phyloP scores from a whole-genome alignment of 2,329 filamentous ascomycete species.

The Cyclaneusma minus region DNA sequence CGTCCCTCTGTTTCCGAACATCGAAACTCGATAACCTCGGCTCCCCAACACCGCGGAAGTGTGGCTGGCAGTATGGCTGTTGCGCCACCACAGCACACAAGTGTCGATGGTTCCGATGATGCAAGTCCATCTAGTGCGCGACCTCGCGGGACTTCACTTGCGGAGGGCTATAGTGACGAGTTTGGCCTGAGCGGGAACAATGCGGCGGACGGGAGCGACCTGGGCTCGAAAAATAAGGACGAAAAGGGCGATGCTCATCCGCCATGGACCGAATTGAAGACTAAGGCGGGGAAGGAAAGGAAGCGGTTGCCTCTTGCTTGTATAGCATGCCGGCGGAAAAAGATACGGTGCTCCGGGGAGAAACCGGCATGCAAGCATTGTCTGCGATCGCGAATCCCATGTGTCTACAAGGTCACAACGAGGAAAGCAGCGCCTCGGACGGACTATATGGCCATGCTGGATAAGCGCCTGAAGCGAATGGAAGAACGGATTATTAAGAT shows the following conservation, averaged over 20 bases:
- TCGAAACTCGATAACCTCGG: too few relatives aligned
- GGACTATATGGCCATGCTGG: constrained; percentile 98
- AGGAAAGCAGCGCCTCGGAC: constrained; percentile 87
- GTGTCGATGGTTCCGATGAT: constrained; percentile 16
- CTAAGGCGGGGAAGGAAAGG: constrained; percentile 87
- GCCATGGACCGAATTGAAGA: constrained; percentile 71
- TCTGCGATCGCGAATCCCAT: constrained; percentile 78
- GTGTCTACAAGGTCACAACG: constrained; percentile 93
- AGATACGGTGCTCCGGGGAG: constrained; percentile 94
- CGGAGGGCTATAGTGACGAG: constrained; percentile 28
- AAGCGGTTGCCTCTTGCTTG: constrained; percentile 87
- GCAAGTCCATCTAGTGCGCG: constrained; percentile 17
- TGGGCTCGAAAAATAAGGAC: constrained; percentile 36
- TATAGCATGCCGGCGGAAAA: constrained; percentile 90
- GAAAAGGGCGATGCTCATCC: constrained; percentile 43
- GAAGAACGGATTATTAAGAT: constrained; percentile 95
- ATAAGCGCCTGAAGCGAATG: constrained; percentile 92
- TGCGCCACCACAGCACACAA: constrained; percentile 12
- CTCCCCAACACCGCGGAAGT: constrained; percentile 10
- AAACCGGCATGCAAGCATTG: constrained; percentile 97
- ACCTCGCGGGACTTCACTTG: constrained; percentile 9
- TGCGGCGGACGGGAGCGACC: constrained; percentile 35
- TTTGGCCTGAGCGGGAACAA: constrained; percentile 34
- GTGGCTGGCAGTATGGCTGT: too few relatives aligned
- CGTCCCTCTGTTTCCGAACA: constrained; percentile 9